Conservation (phyloP, 345 rosid species). For the Ceriops zippeliana region DNA sequence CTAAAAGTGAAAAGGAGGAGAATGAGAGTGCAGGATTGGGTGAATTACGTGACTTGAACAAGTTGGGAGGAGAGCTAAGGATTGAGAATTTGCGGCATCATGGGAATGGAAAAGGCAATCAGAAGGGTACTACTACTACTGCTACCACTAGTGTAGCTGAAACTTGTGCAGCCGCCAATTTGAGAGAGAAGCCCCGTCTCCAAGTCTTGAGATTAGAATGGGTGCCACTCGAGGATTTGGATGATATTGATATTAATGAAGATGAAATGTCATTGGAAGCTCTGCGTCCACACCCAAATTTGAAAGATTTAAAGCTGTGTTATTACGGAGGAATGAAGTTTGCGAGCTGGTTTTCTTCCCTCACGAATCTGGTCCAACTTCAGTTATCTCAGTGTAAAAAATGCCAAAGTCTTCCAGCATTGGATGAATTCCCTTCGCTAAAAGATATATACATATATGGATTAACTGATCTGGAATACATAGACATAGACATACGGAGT, state of each 20-base stretch:
- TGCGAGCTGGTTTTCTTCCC: too few species aligned
- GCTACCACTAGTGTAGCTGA: too few species aligned
- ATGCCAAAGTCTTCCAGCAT: conserved; percentile 2
- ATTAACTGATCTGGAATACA: conserved; percentile 10
- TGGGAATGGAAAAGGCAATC: too few species aligned
- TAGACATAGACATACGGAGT: background rate
- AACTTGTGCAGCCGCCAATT: background rate
- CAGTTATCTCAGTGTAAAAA: background rate
- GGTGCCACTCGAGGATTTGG: background rate
- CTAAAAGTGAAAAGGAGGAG: background rate
- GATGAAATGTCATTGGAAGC: too few species aligned
- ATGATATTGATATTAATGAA: background rate
- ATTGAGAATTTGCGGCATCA: conserved; percentile 1
- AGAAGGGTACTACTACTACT: too few species aligned
- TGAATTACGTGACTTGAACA: conserved; percentile 19
- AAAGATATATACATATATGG: background rate
- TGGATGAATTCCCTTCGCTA: conserved; percentile 13
- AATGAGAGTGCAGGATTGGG: conserved; percentile 3
- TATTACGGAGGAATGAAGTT: too few species aligned
- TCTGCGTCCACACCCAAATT: too few species aligned
- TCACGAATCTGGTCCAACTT: background rate
- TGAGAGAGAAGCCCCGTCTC: conserved; percentile 13
- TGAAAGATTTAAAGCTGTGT: too few species aligned
- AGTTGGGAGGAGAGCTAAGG: conserved; percentile 8
- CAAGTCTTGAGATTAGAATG: conserved; percentile 11